Base-by-base conservation (phyloP, 2,329 filamentous ascomycete genomes). In the Aureobasidium sp. region DNA sequence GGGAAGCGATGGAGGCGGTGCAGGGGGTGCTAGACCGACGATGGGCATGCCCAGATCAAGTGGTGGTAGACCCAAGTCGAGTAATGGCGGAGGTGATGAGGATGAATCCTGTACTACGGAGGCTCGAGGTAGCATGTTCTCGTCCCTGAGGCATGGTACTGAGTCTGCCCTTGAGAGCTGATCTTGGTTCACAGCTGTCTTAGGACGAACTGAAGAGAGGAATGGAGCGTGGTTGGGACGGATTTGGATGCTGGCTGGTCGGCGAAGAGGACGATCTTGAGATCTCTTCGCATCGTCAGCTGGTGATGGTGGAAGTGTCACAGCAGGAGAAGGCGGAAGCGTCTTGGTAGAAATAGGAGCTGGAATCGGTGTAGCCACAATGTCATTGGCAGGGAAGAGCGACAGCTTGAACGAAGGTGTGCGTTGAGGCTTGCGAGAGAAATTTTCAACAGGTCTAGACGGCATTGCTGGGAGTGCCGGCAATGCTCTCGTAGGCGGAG, bases 1-100 rank as follows among this genome's bases (percentile, higher is more conserved):
- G n/a, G 78, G 77, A 66, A 76, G 74, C 14, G 69, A 72, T 61
- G 78, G 78, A 25, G 78, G 78, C 3, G 78, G 78, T 5, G 75
- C 76, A 3, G 77, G 78, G 7, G 78, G 78, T 2, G 77, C 77
- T 2, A 80, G 67, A 0, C 72, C 71, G 15, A 76, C 72, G 0
- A 72, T 68, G 2, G 77, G 72, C 64, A 79, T 74, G 20, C 63
- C 73, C 64, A 66, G 69, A 63, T 67, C 70, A 60, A 68, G 47
- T 69, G 56, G 59, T 12, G 66, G 64, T 31, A 68, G 41, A 34
- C 63, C 73, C 64, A 66, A 69, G 62, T 67, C 69, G 58, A 68
- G 47, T 69, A 52, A 56, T 12, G 66, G 64, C 27, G 67, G 41
- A 29, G 57, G 57, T 9, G 45, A 49, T 17, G 45, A 49, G 14